Evolutionary conservation across 2,329 filamentous ascomycete genomes (phyloP), one percentile per base, ranked within the genome.

Genomic region (Orbilia brochopaga): DNA sequence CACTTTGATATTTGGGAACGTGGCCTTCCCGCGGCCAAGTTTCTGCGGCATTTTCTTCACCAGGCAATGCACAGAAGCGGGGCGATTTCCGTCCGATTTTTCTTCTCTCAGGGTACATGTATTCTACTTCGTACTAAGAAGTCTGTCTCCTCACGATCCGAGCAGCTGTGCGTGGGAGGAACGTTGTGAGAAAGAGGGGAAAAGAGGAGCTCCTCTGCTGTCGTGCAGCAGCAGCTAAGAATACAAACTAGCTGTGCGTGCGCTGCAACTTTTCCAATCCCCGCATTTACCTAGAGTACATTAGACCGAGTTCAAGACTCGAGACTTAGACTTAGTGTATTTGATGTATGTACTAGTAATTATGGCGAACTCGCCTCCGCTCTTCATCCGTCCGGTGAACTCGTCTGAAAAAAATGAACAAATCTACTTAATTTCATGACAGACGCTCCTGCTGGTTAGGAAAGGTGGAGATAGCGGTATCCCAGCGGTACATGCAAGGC

Each of bases 1-100:
- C 37, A 42, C 15, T 15, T 42, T 42, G 37, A 42, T 13, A 6
- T 42, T 17, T 4, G n/a, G 15, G 37, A 42, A 42, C 37, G 37
- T 42, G 37, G 37, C n/a, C 27, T 32, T 8, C 27, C 3, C 19
- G 44, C n/a, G n/a, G n/a, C 44, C 44, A 48, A 48, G 44, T 2
- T 70, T 65, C 67, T 65, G 67, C 67, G 67, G 67, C 67, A 72
- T 72, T 72, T 72, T 72, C 27, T 13, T 30, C 3, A 23, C 5
- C 57, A 61, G 64, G 53, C 44, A 50, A 48, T 64, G 66, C 59
- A 63, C 54, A 35, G 58, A 56, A 55, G 58, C 58, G 62, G 66
- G 59, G 66, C 53, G 58, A 70, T 70, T 52, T 60, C 66, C 66
- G 64, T 70, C 66, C 54, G 59, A 69, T 46, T 44, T 69, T 54